Conservation (phyloP, 306 rosid species). For the Sicyos baderoa region DNA sequence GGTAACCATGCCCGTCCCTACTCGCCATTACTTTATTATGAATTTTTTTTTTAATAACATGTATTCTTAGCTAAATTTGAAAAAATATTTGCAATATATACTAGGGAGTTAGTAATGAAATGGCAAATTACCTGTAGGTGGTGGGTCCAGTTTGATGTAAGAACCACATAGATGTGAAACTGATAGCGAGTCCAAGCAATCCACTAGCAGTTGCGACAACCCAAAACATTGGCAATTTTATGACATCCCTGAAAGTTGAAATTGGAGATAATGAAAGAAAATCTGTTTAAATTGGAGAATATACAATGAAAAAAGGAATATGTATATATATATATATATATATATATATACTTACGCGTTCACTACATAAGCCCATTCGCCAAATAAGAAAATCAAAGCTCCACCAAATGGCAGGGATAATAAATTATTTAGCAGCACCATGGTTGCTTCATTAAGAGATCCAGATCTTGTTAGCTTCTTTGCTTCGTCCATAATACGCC, state of each 20-base stretch:
- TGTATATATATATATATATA: not conserved
- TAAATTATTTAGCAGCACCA: conserved; percentile 83
- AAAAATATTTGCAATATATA: no score
- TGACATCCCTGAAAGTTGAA: conserved; percentile 46
- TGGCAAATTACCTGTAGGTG: conserved; percentile 52
- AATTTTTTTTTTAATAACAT: no score
- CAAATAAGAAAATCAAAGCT: conserved; percentile 47
- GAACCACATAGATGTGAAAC: conserved; percentile 96
- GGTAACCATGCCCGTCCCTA: no score
- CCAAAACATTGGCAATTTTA: conserved; percentile 70
- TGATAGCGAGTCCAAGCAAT: conserved; percentile 74
- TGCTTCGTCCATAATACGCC: conserved; percentile 83
- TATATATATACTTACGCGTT: conserved; percentile 46
- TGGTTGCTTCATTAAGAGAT: conserved; percentile 78
- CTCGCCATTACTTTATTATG: no score
- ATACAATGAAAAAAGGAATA: not conserved
- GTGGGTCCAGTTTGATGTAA: conserved; percentile 85
- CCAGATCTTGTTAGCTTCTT: conserved; percentile 65
- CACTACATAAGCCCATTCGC: conserved; percentile 69
- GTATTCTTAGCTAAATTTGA: no score
- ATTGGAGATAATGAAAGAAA: conserved; percentile 9
- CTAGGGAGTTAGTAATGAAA: no score
- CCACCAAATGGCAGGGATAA: conserved; percentile 72
- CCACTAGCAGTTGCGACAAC: conserved; percentile 71
- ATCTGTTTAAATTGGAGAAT: not conserved